These are phyloP conservation scores for Alternaria atra DNA, from an alignment of 2,329 filamentous ascomycete species.

Conservation along the genomic window DNA sequence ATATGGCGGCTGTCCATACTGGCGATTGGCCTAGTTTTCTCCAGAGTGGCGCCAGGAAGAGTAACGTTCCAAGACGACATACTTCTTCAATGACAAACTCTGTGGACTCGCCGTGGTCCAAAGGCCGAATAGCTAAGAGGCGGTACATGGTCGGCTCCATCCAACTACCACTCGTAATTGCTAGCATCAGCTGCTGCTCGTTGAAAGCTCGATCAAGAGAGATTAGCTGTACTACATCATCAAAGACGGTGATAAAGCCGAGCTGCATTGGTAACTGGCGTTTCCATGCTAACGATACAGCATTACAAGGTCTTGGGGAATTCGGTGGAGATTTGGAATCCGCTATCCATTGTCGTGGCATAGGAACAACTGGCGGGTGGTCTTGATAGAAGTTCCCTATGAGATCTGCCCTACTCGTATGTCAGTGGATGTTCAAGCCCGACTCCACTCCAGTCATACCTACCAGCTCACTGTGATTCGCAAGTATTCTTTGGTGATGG, in stretches of 20 bases:
- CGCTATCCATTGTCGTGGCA: conserved; percentile 34
- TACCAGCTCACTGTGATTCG: conserved; percentile 44
- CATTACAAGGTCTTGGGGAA: conserved; percentile 64
- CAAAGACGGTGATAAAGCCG: conserved; percentile 42
- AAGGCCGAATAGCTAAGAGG: conserved; percentile 35
- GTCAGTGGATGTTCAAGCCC: conserved; percentile 4
- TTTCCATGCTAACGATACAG: conserved; percentile 68
- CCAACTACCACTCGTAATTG: conserved; percentile 39
- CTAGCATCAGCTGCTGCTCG: conserved; percentile 32
- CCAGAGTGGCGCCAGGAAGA: conserved; percentile 43
- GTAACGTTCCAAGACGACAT: conserved; percentile 39
- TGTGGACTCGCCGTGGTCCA: conserved; percentile 20
- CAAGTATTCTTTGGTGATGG: conserved; percentile 32
- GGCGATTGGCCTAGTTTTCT: conserved; percentile 34
- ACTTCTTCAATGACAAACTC: conserved; percentile 41
- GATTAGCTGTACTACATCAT: conserved; percentile 38
- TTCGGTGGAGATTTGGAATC: conserved; percentile 61
- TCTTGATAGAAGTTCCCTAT: conserved; percentile 42
- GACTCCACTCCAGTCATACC: background rate
- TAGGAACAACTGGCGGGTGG: conserved; percentile 32
- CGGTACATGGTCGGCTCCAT: conserved; percentile 40
- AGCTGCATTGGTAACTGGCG: conserved; percentile 49
- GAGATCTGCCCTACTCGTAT: conserved; percentile 36
- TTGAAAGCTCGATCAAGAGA: conserved; percentile 36
- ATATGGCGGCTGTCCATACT: conserved; percentile 36